phyloP scores from a whole-genome alignment of 78 protist species.

The Neovahlkampfia damariscottae region DNA sequence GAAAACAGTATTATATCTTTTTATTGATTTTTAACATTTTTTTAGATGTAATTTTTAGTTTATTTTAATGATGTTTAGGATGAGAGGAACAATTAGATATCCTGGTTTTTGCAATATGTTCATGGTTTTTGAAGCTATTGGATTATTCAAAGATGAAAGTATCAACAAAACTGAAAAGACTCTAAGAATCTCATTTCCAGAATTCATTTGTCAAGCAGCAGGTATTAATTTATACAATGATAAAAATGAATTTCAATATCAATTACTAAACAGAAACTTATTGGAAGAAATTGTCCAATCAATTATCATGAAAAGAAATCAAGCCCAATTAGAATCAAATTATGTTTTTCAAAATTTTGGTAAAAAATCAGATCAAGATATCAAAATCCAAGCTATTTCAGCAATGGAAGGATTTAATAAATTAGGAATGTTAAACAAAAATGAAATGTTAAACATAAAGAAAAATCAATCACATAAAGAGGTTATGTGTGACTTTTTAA shows the following conservation, averaged over 20 bases:
- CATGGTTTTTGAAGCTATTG: not conserved
- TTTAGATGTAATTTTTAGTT: not conserved
- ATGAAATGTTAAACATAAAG: not conserved
- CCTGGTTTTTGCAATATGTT: not conserved
- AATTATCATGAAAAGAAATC: not conserved
- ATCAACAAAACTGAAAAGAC: not conserved
- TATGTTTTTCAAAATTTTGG: not conserved
- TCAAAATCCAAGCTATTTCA: slow-evolving; percentile 1
- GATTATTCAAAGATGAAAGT: not conserved
- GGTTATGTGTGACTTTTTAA: not conserved
- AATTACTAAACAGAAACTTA: not conserved
- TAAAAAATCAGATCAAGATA: not conserved
- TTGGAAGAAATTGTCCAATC: not conserved
- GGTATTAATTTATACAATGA: not conserved
- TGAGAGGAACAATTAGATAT: not conserved
- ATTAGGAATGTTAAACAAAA: not conserved
- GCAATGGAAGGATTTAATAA: not conserved
- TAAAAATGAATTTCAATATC: not conserved
- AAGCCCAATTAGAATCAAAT: not conserved
- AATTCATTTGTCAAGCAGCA: not conserved
- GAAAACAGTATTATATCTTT: slow-evolving; percentile 10
- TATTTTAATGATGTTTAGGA: too few species aligned
- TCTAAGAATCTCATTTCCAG: not conserved
- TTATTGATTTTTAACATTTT: slow-evolving; percentile 2
- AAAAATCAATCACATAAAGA: slow-evolving; percentile 2